A percentile compares a stretch with the other conserved stretches of the same genome.
phyloP scores from a whole-genome alignment of 768 basidiomycete species.

The Tylopilus rubrobrunneus region DNA sequence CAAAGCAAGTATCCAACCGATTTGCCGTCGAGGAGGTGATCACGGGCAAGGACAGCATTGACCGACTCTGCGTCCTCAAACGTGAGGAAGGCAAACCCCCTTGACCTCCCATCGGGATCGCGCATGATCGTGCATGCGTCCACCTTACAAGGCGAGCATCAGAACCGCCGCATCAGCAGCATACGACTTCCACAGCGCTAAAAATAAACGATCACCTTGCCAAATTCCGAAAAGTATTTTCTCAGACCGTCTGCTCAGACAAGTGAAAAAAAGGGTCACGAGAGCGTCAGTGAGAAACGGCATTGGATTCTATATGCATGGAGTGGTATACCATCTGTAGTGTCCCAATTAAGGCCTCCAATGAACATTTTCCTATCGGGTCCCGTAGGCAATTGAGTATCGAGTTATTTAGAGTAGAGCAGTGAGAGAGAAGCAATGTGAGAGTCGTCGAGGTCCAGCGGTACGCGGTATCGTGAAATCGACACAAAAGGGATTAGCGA shows the following conservation, averaged over 20 bases:
- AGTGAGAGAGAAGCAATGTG: conserved; percentile 23
- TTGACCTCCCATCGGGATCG: conserved; percentile 66
- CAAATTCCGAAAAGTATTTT: conserved; percentile 77
- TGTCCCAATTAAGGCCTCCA: conserved; percentile 89
- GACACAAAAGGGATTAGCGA: conserved; percentile 32
- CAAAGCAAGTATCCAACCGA: conserved; percentile 41
- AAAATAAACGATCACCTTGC: conserved; percentile 46
- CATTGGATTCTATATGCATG: conserved; percentile 22
- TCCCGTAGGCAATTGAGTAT: conserved; percentile 29
- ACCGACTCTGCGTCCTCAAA: conserved; percentile 68
- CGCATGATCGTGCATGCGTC: conserved; percentile 86
- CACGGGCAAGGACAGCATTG: conserved; percentile 57
- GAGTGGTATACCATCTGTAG: conserved; percentile 71
- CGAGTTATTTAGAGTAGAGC: conserved; percentile 28
- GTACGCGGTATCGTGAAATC: conserved; percentile 35
- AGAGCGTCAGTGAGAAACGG: conserved; percentile 24
- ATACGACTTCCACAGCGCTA: conserved; percentile 1
- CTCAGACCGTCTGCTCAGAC: conserved; percentile 51
- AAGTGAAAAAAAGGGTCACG: conserved; percentile 13
- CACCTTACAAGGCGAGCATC: conserved; percentile 40
- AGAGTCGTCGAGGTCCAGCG: conserved; percentile 32
- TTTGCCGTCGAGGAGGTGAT: conserved; percentile 78
- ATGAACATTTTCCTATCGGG: conserved; percentile 83
- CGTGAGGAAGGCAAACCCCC: conserved; percentile 84
- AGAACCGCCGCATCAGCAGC: conserved; percentile 6